Base-by-base conservation (phyloP, 2,329 filamentous ascomycete species). In the Sphaerulina musiva region DNA sequence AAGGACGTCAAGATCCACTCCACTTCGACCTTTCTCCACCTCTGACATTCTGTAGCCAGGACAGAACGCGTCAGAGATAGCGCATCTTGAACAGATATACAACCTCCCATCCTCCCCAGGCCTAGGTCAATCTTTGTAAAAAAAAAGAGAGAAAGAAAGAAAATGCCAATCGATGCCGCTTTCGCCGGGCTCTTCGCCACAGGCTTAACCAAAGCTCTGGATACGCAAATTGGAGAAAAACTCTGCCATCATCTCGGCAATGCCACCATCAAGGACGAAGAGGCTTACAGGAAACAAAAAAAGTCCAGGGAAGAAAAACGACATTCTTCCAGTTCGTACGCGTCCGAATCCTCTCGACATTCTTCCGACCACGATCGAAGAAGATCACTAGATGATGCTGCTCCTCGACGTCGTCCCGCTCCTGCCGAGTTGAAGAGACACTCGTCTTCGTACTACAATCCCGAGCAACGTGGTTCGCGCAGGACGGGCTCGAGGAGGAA, bases 371-470 rank as follows among this genome's bases (percentile, higher is more conserved):
- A 26, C 14, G 29, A 34, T 36, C 41, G 34, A 45, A 14, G n/a
- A 42, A 14, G n/a, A 42, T 10, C 23, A 31, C 12, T 29, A 32
- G 48, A 51, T n/a, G 20, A 20, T 20, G 20, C 20, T 20, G 48
- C 29, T 1, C 48, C 48, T 6, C 29, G 48, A 12, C 41, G 40
- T n/a, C 48, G 39, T 45, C 14, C 48, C 2, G 41, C 41, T 20
- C 38, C 41, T 7, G 36, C 41, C 11, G 36, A 50, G 29, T 17
- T 23, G 31, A 34, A 40, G 20, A 32, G 48, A 12, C 41, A 44
- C 10, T 51, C 48, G 41, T 51, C 48, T n/a, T 40, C 42, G 29
- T 45, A 51, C 41, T 51, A 51, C n/a, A 51, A 51, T 14, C 48
- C 48, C 3, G 48, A 51, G n/a, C 48, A 51, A 34, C 31, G 31